Percentiles rank a stretch among this genome's conserved stretches.
These are phyloP conservation scores for Kokia cookei DNA, from an alignment of 441 rosid species.

Conservation along the genomic window DNA sequence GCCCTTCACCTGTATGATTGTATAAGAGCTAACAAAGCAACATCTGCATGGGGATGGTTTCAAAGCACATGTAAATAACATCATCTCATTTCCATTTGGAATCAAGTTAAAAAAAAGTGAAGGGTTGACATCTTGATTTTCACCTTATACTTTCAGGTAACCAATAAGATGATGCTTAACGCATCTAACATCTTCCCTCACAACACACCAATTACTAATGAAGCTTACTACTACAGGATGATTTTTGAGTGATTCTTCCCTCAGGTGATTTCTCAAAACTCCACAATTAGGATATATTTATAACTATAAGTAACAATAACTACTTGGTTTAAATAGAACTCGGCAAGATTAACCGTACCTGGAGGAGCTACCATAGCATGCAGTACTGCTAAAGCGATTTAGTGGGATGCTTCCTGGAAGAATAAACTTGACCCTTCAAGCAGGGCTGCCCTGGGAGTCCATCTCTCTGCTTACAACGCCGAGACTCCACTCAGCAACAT, in stretches of 20 bases:
- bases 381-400: conserved; percentile 79
- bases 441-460: conserved; percentile 87
- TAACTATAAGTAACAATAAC: background rate
- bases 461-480: conserved; percentile 51
- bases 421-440: conserved; percentile 85
- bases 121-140: background rate
- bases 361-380: conserved; percentile 89
- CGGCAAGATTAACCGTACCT: conserved; percentile 74
- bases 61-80: conserved; percentile 53
- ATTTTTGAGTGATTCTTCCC: conserved; percentile 86
- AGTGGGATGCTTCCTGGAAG: conserved; percentile 81
- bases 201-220: conserved; percentile 73
- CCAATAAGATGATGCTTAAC: conserved; percentile 70
- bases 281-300: background rate
- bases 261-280: conserved; percentile 40
- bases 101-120: background rate
- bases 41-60: conserved; percentile 99
- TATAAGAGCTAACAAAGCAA: conserved; percentile 83
- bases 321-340: conserved; percentile 40
- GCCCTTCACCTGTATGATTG: conserved; percentile 83
- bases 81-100: background rate
- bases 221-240: conserved; percentile 83
- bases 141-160: conserved; percentile 39
- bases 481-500: conserved; percentile 18
- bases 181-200: conserved; percentile 65